phyloP scores from a whole-genome alignment of 1,139 yeast species.

The Geotrichum siamense region DNA sequence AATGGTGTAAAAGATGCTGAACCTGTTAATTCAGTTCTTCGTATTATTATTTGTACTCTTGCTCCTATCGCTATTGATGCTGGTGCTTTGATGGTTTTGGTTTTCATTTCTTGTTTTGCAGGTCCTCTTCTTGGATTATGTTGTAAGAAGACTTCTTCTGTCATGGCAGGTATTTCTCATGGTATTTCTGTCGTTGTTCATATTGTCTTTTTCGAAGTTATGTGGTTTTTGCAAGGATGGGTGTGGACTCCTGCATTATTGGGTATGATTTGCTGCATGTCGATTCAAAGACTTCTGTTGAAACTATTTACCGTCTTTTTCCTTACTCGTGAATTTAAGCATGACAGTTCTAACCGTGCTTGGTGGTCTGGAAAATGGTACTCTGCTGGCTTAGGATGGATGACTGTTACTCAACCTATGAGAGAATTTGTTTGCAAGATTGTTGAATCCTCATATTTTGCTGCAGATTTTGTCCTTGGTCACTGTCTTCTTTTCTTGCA shows the following conservation, averaged over 20 bases:
- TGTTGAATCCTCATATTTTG: slow-evolving; percentile 91
- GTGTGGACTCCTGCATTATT: slow-evolving; percentile 77
- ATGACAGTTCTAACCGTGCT: slow-evolving; percentile 92
- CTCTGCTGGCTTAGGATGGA: slow-evolving; percentile 88
- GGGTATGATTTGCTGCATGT: slow-evolving; percentile 78
- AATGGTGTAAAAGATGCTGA: slow-evolving; percentile 68
- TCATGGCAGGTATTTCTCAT: slow-evolving; percentile 94
- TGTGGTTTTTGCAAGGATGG: slow-evolving; percentile 98
- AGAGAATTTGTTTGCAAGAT: slow-evolving; percentile 94
- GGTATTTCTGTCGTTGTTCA: slow-evolving; percentile 82
- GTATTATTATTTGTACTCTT: slow-evolving; percentile 80
- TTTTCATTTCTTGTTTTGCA: slow-evolving; percentile 87
- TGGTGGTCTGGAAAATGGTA: slow-evolving; percentile 99
- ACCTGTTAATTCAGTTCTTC: slow-evolving; percentile 70
- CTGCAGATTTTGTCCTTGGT: slow-evolving; percentile 92
- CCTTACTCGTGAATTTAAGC: slow-evolving; percentile 95
- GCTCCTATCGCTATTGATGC: slow-evolving; percentile 89
- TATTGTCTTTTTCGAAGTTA: slow-evolving; percentile 77
- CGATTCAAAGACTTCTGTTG: slow-evolving; percentile 82
- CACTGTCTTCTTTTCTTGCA: slow-evolving; percentile 83
- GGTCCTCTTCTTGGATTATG: slow-evolving; percentile 93
- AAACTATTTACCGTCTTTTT: slow-evolving; percentile 71
- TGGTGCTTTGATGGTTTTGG: slow-evolving; percentile 58
- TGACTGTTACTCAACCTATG: slow-evolving; percentile 93
- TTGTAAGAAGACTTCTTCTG: slow-evolving; percentile 97